Base-by-base conservation (phyloP, 768 basidiomycete species). In the Scleroderma bovista region DNA sequence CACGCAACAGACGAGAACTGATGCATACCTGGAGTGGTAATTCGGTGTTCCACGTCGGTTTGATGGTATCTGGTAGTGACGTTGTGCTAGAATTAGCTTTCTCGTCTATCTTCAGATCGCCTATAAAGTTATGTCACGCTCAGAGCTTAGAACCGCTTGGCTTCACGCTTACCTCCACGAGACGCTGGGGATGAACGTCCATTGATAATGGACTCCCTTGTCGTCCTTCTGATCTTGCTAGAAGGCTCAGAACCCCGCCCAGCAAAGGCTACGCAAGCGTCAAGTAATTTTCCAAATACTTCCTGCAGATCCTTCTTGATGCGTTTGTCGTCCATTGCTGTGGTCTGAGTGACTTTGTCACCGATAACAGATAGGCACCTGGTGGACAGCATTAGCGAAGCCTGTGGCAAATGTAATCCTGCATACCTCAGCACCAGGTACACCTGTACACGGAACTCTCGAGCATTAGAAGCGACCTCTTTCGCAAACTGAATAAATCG, bases 291-390 rank as follows among this genome's bases (percentile, higher is more conserved):
- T 31, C 81, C 78, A 60, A 88, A 96, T 5, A 79, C 84, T 55
- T 97, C 95, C 81, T 95, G 93, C 10, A 97, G 72, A 50, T 99
- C 96, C 62, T 92, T 89, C 22, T 90, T 81, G 48, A 94, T 70
- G 34, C 89, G 78, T 20, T 83, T 78, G 66, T 99, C 96, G 51
- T 97, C 95, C 68, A 95, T 77, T 0, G 92, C 92, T 6, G 88
- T 83, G 0, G 93, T 97, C 60, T 93, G 91, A 2, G 84, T 81
- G 31, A 94, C 71, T 62, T 93, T 92, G 54, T 90, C 89, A 0
- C 87, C 83, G 17, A 95, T 64, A 1, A 85, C 76, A n/a, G 79
- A 79, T 34, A 92, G 67, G 65, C 88, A 92, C 50, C 88, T 93
- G 51, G 6, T 2, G 11, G 19, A 13, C 4, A 19, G 17, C 6